A percentile compares a stretch with the other conserved stretches of the same genome.
These are phyloP conservation scores for Hippophae gyantsensis DNA, from an alignment of 306 rosid genomes.

Conservation along the genomic window DNA sequence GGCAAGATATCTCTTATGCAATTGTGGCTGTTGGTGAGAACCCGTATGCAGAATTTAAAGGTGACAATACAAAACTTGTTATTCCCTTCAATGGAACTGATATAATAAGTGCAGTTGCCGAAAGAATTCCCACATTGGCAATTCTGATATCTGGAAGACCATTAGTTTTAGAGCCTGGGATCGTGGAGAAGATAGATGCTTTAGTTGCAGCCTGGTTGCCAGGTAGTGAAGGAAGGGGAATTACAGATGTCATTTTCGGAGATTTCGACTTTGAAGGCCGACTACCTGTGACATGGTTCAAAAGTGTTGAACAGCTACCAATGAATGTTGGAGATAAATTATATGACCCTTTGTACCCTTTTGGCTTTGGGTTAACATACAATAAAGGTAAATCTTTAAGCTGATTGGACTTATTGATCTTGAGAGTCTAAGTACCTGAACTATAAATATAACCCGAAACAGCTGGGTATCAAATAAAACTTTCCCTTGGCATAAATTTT, in stretches of 20 bases:
- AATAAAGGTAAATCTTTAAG: constrained; percentile 8
- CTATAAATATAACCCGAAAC: background rate
- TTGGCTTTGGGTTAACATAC: constrained; percentile 51
- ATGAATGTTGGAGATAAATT: constrained; percentile 19
- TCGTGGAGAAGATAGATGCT: constrained; percentile 52
- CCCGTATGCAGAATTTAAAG: constrained; percentile 60
- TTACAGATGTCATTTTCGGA: constrained; percentile 72
- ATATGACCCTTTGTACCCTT: constrained; percentile 58
- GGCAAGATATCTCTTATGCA: constrained; percentile 48
- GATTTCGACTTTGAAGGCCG: constrained; percentile 56
- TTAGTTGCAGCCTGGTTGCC: constrained; percentile 93
- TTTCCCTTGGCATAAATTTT: background rate
- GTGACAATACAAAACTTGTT: constrained; percentile 50
- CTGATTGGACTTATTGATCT: background rate
- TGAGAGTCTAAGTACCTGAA: background rate
- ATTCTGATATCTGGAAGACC: constrained; percentile 85
- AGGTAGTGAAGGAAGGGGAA: constrained; percentile 74
- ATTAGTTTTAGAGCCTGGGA: constrained; percentile 48
- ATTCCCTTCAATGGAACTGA: constrained; percentile 51
- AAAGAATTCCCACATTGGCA: constrained; percentile 61
- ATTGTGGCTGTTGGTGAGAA: constrained; percentile 72
- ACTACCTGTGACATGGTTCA: constrained; percentile 78
- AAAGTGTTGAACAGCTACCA: constrained; percentile 38
- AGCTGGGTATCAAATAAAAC: background rate
- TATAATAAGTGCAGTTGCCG: constrained; percentile 49